Percentiles rank a stretch among this genome's conserved stretches.
These are phyloP conservation scores for Ustilago bromivora DNA, from an alignment of 1,284 basidiomycete species.

Conservation along the genomic window DNA sequence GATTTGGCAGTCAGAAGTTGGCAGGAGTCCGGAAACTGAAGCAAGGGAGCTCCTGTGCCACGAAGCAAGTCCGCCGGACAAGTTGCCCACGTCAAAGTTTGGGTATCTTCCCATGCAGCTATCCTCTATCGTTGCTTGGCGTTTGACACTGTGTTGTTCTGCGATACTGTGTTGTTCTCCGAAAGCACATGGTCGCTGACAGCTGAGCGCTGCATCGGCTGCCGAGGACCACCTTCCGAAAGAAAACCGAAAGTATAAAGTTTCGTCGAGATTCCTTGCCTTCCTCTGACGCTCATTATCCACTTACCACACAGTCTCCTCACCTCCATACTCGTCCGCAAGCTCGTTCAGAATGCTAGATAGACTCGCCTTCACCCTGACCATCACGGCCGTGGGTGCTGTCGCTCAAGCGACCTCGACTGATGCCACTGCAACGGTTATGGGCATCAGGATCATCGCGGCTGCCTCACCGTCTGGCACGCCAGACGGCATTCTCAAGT, in stretches of 20 bases:
- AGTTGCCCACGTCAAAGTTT: background rate
- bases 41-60: background rate
- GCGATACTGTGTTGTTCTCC: conserved; percentile 5
- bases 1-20: background rate
- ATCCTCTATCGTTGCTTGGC: background rate
- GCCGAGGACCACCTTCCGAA: background rate
- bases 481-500: conserved; percentile 35
- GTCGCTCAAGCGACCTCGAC: background rate
- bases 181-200: background rate
- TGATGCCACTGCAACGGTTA: background rate
- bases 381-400: background rate
- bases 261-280: background rate
- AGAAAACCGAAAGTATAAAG: background rate
- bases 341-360: conserved; percentile 6
- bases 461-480: conserved; percentile 3
- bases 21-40: background rate
- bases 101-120: background rate
- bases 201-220: background rate
- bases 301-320: too few relatives aligned
- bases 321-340: background rate
- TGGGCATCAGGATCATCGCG: background rate
- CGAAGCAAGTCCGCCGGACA: conserved; percentile 17
- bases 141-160: conserved; percentile 1
- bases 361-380: background rate
- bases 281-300: background rate